phyloP scores from a whole-genome alignment of 345 rosid species.

The Eucalyptus sideroxylon region DNA sequence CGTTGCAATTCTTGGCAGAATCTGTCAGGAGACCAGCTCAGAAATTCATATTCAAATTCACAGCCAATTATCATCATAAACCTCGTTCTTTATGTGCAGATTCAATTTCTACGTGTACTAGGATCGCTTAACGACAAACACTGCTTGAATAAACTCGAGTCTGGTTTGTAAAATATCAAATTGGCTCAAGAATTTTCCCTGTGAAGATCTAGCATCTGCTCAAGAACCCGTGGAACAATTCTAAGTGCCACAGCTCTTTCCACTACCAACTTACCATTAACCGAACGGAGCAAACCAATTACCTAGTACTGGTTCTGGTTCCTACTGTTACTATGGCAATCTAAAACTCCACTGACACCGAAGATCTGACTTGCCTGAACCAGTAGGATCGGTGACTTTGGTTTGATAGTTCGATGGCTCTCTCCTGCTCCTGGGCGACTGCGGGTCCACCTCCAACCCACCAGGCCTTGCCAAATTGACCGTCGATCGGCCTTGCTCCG shows the following conservation, averaged over 20 bases:
- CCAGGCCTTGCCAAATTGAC: slow-evolving; percentile 18
- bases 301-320: background rate
- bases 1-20: background rate
- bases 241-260: background rate
- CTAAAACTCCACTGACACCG: background rate
- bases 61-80: background rate
- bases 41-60: background rate
- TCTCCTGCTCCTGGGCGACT: slow-evolving; percentile 17
- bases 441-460: slow-evolving; percentile 46
- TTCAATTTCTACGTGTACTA: background rate
- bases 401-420: slow-evolving; percentile 43
- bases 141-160: background rate
- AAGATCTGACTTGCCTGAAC: slow-evolving; percentile 12
- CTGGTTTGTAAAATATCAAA: background rate
- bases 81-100: background rate
- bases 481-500: slow-evolving; percentile 9
- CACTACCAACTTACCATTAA: background rate
- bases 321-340: background rate
- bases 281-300: background rate
- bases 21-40: background rate
- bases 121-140: background rate
- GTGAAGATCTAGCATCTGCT: background rate
- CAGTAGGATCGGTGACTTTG: slow-evolving; percentile 38
- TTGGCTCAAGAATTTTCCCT: background rate
- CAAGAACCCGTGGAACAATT: background rate